Base-by-base conservation (phyloP, 1,284 basidiomycete species). In the Mycosarcoma mackinlayi region DNA sequence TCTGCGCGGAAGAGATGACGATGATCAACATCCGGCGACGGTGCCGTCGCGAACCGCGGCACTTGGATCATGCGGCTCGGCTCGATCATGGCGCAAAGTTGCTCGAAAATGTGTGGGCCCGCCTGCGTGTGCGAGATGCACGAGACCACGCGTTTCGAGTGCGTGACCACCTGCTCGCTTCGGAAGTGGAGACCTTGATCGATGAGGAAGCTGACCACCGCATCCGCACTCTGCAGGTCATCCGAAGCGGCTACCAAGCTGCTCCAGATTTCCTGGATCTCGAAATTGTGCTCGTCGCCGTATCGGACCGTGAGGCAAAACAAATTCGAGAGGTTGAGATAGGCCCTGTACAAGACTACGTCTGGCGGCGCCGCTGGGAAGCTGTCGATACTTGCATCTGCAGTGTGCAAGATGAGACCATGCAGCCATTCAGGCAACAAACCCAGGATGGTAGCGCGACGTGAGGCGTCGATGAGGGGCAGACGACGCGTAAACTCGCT, bases 171-270 rank as follows among this genome's bases (percentile, higher is more conserved):
- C 10, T 89, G 87, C 4, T 87, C 86, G 70, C 88, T 92, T 27
- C 91, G 89, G 39, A 93, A 89, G 83, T 91, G 91, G 54, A 91
- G 89, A 0, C 92, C 91, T 76, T 96, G 92, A 70, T 94, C 92
- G 40, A 96, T 86, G 4, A 96, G 84, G 83, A 94, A 96, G 41
- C 90, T 88, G 52, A 92, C 86, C 19, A 93, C 87, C 0, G 91
- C 91, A 63, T 90, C 90, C 0, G 91, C 91, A 73, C 94, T 94
- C 84, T 50, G 91, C 31, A 61, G 21, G 33, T 68, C 54, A 11
- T 69, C 65, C n/a, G 57, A 59, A n/a, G 58, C 65, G n/a, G 60
- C 65, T 88, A 92, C 90, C 4, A 94, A 84, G 55, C 88, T 88
- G 18, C 86, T 87, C 90, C 94, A 94, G 18, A 95, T 87, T 1